Conservation (phyloP, 2,329 filamentous ascomycete species). For the Cladosporium sp. region DNA sequence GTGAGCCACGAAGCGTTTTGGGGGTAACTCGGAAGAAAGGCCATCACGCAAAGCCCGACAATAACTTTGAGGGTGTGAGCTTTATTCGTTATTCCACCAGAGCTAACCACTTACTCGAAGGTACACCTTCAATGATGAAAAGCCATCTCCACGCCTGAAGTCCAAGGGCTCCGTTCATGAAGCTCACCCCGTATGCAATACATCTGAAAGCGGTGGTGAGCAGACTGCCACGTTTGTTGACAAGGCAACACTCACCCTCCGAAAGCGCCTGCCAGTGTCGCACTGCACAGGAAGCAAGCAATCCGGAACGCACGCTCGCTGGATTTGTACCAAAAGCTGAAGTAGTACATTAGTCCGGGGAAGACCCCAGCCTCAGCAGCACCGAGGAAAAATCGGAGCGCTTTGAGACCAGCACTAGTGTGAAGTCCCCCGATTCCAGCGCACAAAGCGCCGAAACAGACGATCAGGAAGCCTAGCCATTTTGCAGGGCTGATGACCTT, state of each 20-base stretch:
- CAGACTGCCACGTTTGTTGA: conserved; percentile 41
- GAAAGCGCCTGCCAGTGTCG: conserved; percentile 48
- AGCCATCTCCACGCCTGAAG: conserved; percentile 19
- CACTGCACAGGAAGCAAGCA: conserved; percentile 35
- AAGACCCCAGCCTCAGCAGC: conserved; percentile 46
- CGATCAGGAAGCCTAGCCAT: conserved; percentile 15
- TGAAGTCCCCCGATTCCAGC: conserved; percentile 19
- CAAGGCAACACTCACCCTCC: conserved; percentile 41
- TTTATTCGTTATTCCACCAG: neutral
- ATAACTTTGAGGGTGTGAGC: neutral
- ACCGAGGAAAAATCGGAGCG: conserved; percentile 17
- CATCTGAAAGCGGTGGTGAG: conserved; percentile 64
- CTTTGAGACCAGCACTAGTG: conserved; percentile 16
- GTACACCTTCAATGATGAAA: conserved; percentile 49
- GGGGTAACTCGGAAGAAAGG: neutral
- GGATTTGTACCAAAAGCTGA: conserved; percentile 44
- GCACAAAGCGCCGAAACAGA: conserved; percentile 16
- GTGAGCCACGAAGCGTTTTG: neutral
- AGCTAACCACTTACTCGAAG: neutral
- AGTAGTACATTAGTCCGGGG: conserved; percentile 44
- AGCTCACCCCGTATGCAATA: conserved; percentile 50
- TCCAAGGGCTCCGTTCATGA: conserved; percentile 22
- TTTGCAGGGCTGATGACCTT: conserved; percentile 19
- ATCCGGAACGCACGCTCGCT: conserved; percentile 42
- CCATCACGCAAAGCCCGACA: neutral